phyloP scores from a whole-genome alignment of 805 yeast genomes.

The Candida pseudofarinosa region DNA sequence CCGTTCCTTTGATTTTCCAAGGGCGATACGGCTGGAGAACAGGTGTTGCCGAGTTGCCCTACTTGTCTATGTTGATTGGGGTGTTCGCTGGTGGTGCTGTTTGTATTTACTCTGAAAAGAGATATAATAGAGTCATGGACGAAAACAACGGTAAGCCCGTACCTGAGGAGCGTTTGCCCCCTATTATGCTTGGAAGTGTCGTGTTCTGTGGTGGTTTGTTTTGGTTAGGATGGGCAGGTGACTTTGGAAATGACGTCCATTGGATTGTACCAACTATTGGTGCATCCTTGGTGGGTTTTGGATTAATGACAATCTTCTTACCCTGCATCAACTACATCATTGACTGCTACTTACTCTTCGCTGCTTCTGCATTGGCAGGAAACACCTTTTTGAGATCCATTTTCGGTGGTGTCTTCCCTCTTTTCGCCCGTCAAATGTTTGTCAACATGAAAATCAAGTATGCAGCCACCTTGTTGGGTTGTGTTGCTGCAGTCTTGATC shows the following conservation, averaged over 20 bases:
- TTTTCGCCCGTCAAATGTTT: slow-evolving; percentile 54
- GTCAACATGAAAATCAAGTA: slow-evolving; percentile 45
- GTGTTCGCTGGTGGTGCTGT: slow-evolving; percentile 24
- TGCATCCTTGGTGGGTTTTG: slow-evolving; percentile 39
- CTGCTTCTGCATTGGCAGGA: slow-evolving; percentile 65
- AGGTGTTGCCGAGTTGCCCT: slow-evolving; percentile 25
- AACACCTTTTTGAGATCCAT: slow-evolving; percentile 56
- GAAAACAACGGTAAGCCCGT: slow-evolving; percentile 55
- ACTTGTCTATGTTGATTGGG: slow-evolving; percentile 33
- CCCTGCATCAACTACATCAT: slow-evolving; percentile 58
- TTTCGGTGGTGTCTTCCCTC: slow-evolving; percentile 60
- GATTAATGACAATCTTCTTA: slow-evolving; percentile 54
- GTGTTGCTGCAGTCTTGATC: slow-evolving; percentile 46
- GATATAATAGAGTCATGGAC: slow-evolving; percentile 24
- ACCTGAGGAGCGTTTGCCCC: slow-evolving; percentile 78
- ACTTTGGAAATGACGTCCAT: slow-evolving; percentile 64
- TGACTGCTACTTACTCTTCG: slow-evolving; percentile 53
- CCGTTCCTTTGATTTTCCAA: slow-evolving; percentile 39
- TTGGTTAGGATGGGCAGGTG: slow-evolving; percentile 89
- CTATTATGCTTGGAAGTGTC: slow-evolving; percentile 71
- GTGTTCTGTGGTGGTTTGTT: slow-evolving; percentile 73
- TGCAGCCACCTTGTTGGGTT: slow-evolving; percentile 54
- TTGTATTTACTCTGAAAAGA: slow-evolving; percentile 19
- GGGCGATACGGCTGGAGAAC: slow-evolving; percentile 20
- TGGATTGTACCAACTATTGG: slow-evolving; percentile 66